Conservation (phyloP, 2,329 filamentous ascomycete genomes). For the Fusarium dlaminii region DNA sequence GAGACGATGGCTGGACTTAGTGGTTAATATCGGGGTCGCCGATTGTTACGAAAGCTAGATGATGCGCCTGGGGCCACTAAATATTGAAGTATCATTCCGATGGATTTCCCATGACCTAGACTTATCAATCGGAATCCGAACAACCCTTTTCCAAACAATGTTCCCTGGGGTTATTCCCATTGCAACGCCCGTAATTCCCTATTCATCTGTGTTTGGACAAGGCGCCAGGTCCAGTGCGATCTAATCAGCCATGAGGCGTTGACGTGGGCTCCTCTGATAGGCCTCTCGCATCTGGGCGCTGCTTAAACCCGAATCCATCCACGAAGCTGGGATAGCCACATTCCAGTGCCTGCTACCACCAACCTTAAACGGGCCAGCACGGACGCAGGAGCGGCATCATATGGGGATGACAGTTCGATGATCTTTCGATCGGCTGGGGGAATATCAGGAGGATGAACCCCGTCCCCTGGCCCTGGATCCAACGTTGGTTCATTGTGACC, state of each 20-base stretch:
- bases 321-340: background rate
- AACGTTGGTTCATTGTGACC: background rate
- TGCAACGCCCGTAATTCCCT: background rate
- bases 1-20: background rate
- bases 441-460: background rate
- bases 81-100: background rate
- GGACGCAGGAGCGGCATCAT: too few species aligned
- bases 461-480: background rate
- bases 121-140: background rate
- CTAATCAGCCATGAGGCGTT: background rate
- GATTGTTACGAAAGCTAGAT: background rate
- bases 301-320: background rate
- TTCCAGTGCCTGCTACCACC: background rate
- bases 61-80: too few species aligned
- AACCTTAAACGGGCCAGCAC: background rate
- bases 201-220: background rate
- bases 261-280: fast-evolving
- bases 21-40: too few species aligned
- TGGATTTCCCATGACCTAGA: fast-evolving
- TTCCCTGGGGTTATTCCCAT: background rate
- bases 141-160: background rate
- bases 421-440: background rate
- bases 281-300: too few species aligned
- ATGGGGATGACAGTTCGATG: background rate
- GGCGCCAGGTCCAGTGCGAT: background rate